Evolutionary conservation across 768 basidiomycete species (phyloP), one percentile per base, ranked within the genome.

Genomic region (Candolleomyces efflorescens): DNA sequence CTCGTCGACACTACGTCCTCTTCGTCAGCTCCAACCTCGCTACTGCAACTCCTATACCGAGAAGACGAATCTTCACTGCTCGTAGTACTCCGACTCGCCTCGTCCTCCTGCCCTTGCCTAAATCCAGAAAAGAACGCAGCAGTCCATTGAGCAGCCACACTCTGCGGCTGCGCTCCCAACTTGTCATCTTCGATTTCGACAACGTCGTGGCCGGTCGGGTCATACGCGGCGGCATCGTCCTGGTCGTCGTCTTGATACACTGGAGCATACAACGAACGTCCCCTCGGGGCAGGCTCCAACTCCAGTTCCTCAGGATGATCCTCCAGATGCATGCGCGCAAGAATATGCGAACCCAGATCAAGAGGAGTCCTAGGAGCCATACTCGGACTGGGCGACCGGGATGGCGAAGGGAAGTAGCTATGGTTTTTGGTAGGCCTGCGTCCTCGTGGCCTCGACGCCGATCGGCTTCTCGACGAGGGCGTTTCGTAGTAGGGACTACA

Each of bases 311-410:
- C 67, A 2, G 67, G 63, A n/a, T 64, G 66, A 39, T 65, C 62
- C 10, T 67, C 65, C 11, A 69, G 61, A 11, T 60, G 63, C 54
- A 63, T 55, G 22, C 63, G 48, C 20, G 59, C 36, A 10, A 44
- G 52, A 48, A 64, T 60, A 7, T 65, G 63, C 26, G 58, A 44
- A 38, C 57, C 62, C 5, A 68, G 56, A 43, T 79, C 78, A 4
- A 67, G 60, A 1, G 83, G 83, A 0, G 82, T 84, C 6, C 69
- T 62, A 0, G 80, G 80, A 1, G 73, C 70, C 9, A 77, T 67
- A 58, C 78, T 78, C 0, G 80, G 80, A 65, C 80, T 82, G 7
- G 75, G 70, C 5, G 80, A 82, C 18, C 80, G 76, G 9, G 79
- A 80, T 22, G 62, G 54, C 10, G 79, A 80, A 18, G 62, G 54